phyloP scores from a whole-genome alignment of 179 eudicot species.

The Spergularia azorica region DNA sequence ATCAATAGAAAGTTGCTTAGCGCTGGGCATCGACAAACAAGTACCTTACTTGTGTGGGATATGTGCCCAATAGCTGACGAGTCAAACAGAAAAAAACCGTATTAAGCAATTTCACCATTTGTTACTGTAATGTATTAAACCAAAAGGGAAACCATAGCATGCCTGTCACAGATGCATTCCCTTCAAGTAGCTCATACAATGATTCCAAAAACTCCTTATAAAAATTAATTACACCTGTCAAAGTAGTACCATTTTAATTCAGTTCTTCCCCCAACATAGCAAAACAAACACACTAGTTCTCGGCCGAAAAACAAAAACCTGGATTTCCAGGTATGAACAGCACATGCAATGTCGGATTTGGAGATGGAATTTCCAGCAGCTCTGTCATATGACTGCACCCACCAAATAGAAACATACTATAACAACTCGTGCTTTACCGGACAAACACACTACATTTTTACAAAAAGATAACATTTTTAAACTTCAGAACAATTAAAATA shows the following conservation, averaged over 20 bases:
- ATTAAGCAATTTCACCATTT: conserved; percentile 15
- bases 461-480: neutral
- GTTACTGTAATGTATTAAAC: neutral
- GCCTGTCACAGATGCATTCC: conserved; percentile 86
- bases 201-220: conserved; percentile 77
- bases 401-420: too few relatives aligned
- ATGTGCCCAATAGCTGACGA: conserved; percentile 78
- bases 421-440: neutral
- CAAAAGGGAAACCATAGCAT: conserved; percentile 27
- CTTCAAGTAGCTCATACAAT: conserved; percentile 67
- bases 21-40: neutral
- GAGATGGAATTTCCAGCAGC: conserved; percentile 65
- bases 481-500: neutral
- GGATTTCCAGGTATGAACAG: conserved; percentile 92
- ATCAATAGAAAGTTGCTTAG: neutral
- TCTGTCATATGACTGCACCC: conserved; percentile 64
- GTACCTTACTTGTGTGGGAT: conserved; percentile 76
- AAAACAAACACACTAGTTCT: too few relatives aligned
- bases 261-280: neutral
- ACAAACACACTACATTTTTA: neutral
- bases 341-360: conserved; percentile 58
- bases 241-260: conserved; percentile 1
- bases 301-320: conserved; percentile 39
- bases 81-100: conserved; percentile 38
- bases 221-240: conserved; percentile 68